Evolutionary conservation across 306 rosid species (phyloP).

Genomic region (Leucaena leucocephala): DNA sequence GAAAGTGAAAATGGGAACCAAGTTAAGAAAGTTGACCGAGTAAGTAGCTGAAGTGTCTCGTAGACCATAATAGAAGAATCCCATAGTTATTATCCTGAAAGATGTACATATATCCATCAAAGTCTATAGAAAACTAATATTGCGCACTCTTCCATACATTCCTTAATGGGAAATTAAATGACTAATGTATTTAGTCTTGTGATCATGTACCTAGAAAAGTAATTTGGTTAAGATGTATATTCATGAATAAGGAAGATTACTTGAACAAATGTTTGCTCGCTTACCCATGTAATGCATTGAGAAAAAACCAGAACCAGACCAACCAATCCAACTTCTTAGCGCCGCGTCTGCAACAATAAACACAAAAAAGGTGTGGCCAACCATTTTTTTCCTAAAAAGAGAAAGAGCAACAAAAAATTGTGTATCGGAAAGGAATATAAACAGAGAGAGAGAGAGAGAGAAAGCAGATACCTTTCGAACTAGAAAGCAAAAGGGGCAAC

Average conservation of each 20-base stretch:
- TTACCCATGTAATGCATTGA: constrained; percentile 70
- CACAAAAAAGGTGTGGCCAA: too few species aligned
- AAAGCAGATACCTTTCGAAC: constrained; percentile 54
- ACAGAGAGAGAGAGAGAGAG: too few species aligned
- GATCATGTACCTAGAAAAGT: too few species aligned
- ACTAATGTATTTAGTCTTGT: too few species aligned
- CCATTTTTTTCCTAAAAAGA: too few species aligned
- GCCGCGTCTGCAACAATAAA: constrained; percentile 45
- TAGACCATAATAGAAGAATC: constrained; percentile 65
- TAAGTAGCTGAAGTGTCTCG: constrained; percentile 74
- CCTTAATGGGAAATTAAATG: too few species aligned
- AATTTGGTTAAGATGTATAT: neutral
- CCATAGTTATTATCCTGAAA: constrained; percentile 39
- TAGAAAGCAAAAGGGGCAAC: constrained; percentile 71
- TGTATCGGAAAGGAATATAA: too few species aligned
- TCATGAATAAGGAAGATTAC: neutral
- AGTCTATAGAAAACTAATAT: neutral
- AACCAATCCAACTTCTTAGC: constrained; percentile 42
- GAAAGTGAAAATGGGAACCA: constrained; percentile 65
- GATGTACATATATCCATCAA: too few species aligned
- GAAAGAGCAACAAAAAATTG: too few species aligned
- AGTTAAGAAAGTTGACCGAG: constrained; percentile 62
- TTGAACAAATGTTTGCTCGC: constrained; percentile 3
- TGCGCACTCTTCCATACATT: neutral
- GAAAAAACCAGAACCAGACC: constrained; percentile 66